Base-by-base conservation (phyloP, 179 eudicot genomes). In the Beta corolliflora region DNA sequence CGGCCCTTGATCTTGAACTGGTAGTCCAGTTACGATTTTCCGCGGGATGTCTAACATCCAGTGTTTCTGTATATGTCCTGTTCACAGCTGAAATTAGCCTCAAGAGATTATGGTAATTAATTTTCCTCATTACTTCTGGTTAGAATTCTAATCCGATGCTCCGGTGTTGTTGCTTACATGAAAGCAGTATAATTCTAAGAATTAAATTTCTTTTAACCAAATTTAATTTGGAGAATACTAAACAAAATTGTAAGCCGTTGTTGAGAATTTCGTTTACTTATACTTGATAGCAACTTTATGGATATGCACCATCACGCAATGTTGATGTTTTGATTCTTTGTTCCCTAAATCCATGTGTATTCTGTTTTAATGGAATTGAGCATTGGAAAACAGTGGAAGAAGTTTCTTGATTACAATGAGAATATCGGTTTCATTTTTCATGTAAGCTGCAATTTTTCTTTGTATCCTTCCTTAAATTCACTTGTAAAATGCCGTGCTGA, bases 381-480 rank as follows among this genome's bases (percentile, higher is more conserved):
- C 90, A 94, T 94, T 80, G 98, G 97, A 75, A 88, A 73, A 23
- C 98, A 94, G 81, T 94, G 96, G 98, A 93, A 94, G 88, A 89
- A 90, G 87, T 86, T 91, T 68, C 92, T 94, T 76, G 97, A 93
- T 79, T 88, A 83, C 90, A 91, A 86, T 21, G 98, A 91, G 3
- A 61, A 18, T 73, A 86, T 94, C 8, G 94, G 97, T 44, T 94
- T 88, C 85, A 89, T 94, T 70, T 88, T 93, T 82, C 98, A 94
- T 83, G 98, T 94, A 89, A 81, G 87, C 53, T 36, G 53, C 46
- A 60, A 31, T 31, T 31, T 31, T 31, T 31, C 2, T 31, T 31
- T 31, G 36, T 31, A 31, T 31, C 36, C 21, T 3, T 41, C 21
- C 10, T 23, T 56, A 13, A 19, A 69, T n/a, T 13, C 23, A 13